Conservation (phyloP, 345 rosid species). For the Mangifera indica region DNA sequence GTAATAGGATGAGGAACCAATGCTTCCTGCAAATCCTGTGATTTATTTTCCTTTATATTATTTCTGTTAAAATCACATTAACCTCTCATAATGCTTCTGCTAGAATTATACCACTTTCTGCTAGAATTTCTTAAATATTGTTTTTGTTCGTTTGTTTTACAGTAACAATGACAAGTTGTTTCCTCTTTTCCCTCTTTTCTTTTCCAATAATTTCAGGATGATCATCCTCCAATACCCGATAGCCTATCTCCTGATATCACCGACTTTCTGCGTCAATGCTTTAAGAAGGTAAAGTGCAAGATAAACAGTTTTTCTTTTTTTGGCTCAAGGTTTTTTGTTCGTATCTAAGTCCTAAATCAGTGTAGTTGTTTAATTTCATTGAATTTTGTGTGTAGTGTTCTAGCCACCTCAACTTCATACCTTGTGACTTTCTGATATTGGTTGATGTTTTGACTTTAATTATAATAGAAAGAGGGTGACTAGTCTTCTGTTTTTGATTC, state of each 20-base stretch:
- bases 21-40: slow-evolving; percentile 13
- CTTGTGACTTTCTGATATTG: too few relatives aligned
- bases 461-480: too few relatives aligned
- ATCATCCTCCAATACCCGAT: slow-evolving; percentile 95
- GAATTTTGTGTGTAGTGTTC: background rate
- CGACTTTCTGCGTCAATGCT: slow-evolving; percentile 91
- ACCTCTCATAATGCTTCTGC: slow-evolving; percentile 6
- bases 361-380: background rate
- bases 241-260: slow-evolving; percentile 94
- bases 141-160: background rate
- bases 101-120: background rate
- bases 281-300: slow-evolving; percentile 73
- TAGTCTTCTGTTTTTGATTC: background rate
- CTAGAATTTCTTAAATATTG: background rate
- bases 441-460: too few relatives aligned
- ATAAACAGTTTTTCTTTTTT: background rate
- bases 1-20: background rate
- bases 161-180: background rate
- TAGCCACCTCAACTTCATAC: background rate
- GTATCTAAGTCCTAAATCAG: background rate
- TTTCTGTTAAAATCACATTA: background rate
- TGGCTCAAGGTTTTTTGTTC: background rate
- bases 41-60: slow-evolving; percentile 5
- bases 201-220: slow-evolving; percentile 56
- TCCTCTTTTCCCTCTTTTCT: slow-evolving; percentile 6